These are phyloP conservation scores for Oryza officinalis DNA, from an alignment of 176 grass and related monocot species.

Conservation along the genomic window DNA sequence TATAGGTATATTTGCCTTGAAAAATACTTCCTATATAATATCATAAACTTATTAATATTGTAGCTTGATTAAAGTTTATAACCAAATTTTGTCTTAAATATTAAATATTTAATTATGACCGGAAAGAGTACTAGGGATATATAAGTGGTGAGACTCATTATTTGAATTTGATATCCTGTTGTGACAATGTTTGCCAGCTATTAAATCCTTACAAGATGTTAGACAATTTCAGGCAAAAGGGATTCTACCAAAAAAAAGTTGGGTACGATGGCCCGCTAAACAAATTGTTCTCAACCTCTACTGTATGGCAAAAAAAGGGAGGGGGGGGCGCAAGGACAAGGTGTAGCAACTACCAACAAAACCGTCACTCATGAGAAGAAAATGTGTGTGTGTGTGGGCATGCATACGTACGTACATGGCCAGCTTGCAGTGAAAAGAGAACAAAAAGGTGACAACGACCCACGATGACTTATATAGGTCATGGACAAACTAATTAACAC, in stretches of 20 bases:
- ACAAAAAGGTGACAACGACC: not conserved
- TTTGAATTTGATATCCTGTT: not conserved
- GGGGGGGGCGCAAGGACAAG: not conserved
- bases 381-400: not conserved
- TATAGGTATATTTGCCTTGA: no score
- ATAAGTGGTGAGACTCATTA: no score
- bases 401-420: slow-evolving; percentile 3
- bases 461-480: not conserved
- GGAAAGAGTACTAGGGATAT: no score
- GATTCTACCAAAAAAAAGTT: not conserved
- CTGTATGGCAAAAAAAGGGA: not conserved
- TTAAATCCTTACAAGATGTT: no score
- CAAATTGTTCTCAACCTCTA: not conserved
- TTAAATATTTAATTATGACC: no score
- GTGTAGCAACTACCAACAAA: slow-evolving; percentile 10
- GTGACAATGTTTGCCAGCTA: no score
- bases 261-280: not conserved
- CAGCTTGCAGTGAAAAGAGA: slow-evolving; percentile 12
- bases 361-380: not conserved
- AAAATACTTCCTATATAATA: no score
- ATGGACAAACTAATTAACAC: not conserved
- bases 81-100: no score
- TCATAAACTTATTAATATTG: no score
- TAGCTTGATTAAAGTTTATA: no score
- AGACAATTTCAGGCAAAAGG: not conserved